A percentile compares a stretch with the other conserved stretches of the same genome.
These are phyloP conservation scores for Cyclocybe aegerita DNA, from an alignment of 768 basidiomycete genomes.

Conservation along the genomic window DNA sequence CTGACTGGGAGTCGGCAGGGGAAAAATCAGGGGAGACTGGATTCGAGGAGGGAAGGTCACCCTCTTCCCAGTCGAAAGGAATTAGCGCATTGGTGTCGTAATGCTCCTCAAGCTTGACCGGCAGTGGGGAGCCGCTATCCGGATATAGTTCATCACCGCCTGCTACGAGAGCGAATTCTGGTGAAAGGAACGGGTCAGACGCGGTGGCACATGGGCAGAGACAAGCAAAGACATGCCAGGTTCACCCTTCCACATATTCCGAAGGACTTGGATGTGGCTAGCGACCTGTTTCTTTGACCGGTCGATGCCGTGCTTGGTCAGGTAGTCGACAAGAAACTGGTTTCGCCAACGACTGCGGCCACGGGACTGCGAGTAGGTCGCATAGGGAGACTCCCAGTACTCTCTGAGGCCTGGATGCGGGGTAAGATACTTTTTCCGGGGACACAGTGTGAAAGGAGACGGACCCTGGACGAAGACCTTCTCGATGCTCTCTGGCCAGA, in stretches of 20 bases:
- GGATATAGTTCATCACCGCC: slow-evolving; percentile 73
- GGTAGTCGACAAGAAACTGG: slow-evolving; percentile 82
- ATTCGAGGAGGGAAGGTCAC: slow-evolving; percentile 34
- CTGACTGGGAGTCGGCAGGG: slow-evolving; percentile 40
- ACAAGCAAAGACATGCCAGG: slow-evolving; percentile 45
- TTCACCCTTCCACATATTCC: slow-evolving; percentile 89
- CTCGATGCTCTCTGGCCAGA: slow-evolving; percentile 82
- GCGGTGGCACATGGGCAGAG: slow-evolving; percentile 6
- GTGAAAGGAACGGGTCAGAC: slow-evolving; percentile 13
- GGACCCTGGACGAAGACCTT: slow-evolving; percentile 74
- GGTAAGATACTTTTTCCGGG: slow-evolving; percentile 3
- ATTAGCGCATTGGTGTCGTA: slow-evolving; percentile 41
- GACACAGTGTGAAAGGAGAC: slow-evolving; percentile 7
- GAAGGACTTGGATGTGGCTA: slow-evolving; percentile 82
- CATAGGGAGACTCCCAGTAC: slow-evolving; percentile 82
- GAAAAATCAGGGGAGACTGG: slow-evolving; percentile 47
- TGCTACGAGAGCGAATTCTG: slow-evolving; percentile 78
- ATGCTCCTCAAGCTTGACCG: slow-evolving; percentile 58
- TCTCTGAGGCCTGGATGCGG: slow-evolving; percentile 57
- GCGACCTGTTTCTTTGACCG: slow-evolving; percentile 88
- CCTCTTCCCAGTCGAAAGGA: slow-evolving; percentile 45
- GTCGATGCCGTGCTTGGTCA: slow-evolving; percentile 65
- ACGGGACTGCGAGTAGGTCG: slow-evolving; percentile 67
- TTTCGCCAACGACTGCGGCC: slow-evolving; percentile 82
- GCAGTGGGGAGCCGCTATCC: slow-evolving; percentile 45